Percentiles rank a stretch among this genome's conserved stretches.
Evolutionary conservation across 768 basidiomycete genomes (phyloP).

Genomic region (Strobilomyces echinocephalus): DNA sequence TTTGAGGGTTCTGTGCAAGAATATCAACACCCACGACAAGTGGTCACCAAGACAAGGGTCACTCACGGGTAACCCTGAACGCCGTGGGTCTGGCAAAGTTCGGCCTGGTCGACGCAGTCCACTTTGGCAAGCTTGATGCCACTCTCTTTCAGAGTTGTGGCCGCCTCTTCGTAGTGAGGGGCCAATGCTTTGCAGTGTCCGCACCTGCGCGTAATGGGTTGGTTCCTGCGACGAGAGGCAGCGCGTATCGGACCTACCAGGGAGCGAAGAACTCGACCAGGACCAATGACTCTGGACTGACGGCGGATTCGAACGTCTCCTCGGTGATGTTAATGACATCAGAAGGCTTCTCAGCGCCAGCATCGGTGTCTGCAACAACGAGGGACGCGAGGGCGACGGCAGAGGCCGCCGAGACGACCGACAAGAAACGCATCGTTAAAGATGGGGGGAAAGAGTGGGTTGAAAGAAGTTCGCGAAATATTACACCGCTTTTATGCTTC

Average conservation of each 20-base stretch:
- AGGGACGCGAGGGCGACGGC: slow-evolving; percentile 51
- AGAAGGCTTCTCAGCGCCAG: slow-evolving; percentile 37
- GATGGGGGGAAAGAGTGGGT: slow-evolving; percentile 16
- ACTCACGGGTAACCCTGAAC: slow-evolving; percentile 93
- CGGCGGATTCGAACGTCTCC: slow-evolving; percentile 60
- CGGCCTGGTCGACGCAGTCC: slow-evolving; percentile 92
- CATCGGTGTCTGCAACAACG: slow-evolving; percentile 42
- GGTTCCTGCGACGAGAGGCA: background rate
- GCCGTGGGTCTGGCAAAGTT: slow-evolving; percentile 84
- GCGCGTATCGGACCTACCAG: slow-evolving; percentile 45
- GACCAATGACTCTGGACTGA: slow-evolving; percentile 65
- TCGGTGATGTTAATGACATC: slow-evolving; percentile 81
- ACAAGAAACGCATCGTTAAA: slow-evolving; percentile 60
- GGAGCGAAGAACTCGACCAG: slow-evolving; percentile 96
- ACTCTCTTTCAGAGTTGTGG: slow-evolving; percentile 86
- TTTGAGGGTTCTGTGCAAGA: slow-evolving; percentile 63
- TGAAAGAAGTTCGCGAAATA: background rate
- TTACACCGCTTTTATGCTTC: slow-evolving; percentile 19
- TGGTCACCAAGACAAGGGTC: background rate
- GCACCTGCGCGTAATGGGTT: slow-evolving; percentile 50
- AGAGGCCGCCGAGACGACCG: slow-evolving; percentile 44
- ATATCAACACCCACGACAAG: background rate
- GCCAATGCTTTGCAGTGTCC: slow-evolving; percentile 96
- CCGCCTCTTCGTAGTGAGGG: slow-evolving; percentile 91
- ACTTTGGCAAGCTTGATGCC: slow-evolving; percentile 92